Evolutionary conservation across 805 yeast species (phyloP).

Genomic region (Sugiyamaella boreocaroliniensis): DNA sequence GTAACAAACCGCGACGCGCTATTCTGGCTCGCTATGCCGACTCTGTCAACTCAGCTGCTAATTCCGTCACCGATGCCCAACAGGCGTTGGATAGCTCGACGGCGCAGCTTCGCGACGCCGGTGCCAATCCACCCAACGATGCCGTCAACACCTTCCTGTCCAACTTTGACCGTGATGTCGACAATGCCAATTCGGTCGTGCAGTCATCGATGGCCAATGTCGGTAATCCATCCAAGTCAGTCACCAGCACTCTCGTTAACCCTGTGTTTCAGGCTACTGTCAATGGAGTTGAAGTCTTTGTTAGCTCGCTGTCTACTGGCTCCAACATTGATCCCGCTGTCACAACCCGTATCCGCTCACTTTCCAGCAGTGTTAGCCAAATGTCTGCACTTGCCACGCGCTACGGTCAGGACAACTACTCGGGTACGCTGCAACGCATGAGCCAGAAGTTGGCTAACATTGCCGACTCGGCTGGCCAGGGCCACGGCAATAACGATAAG

Average conservation of each 20-base stretch:
- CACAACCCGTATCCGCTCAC: not conserved
- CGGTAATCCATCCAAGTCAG: not conserved
- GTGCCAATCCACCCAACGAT: not conserved
- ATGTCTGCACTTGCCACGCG: constrained; percentile 3
- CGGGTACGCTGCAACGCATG: constrained; percentile 6
- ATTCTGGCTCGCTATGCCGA: constrained; percentile 2
- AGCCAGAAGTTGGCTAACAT: constrained; percentile 4
- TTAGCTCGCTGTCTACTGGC: not conserved
- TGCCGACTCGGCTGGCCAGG: not conserved
- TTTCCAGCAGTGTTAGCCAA: constrained; percentile 1
- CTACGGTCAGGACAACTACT: constrained; percentile 5
- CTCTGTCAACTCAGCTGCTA: not conserved
- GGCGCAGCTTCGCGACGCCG: constrained; percentile 1
- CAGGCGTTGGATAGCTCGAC: not conserved
- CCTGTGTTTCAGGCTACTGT: constrained; percentile 7
- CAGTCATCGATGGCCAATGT: constrained; percentile 3
- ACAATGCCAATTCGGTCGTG: constrained; percentile 1
- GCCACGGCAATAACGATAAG: not conserved
- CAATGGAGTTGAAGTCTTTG: constrained; percentile 6
- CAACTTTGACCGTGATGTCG: constrained; percentile 1
- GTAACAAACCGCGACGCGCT: not conserved
- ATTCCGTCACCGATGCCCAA: not conserved
- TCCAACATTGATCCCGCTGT: constrained; percentile 3
- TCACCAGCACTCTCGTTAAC: constrained; percentile 3
- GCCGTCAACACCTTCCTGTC: not conserved